Base-by-base conservation (phyloP, 2,329 filamentous ascomycete species). In the Pyrenochaeta sp. region DNA sequence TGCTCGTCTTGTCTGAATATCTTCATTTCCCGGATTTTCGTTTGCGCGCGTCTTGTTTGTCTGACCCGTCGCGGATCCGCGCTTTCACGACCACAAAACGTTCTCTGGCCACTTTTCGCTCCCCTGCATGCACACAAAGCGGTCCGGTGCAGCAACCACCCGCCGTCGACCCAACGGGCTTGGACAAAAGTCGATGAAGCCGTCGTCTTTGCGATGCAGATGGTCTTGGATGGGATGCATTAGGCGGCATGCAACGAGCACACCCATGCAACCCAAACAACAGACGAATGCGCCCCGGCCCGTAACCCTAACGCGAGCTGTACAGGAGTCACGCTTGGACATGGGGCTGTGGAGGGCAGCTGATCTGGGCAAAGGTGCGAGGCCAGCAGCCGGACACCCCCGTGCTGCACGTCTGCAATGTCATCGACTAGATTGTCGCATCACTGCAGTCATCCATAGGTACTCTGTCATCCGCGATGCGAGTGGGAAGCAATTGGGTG, bases 241-340 rank as follows among this genome's bases (percentile, higher is more conserved):
- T 54, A 61, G 55, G 48, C 57, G 59, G 58, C 50, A 44, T 39
- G 44, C 46, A 53, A 53, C 50, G 53, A 52, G 42, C 45, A 43
- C 55, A 60, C 57, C 65, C 61, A 58, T 65, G 61, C 60, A 43
- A 41, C 41, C 36, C 52, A 53, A 50, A 23, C 18, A 22, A 31
- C 27, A 39, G 35, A 23, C 55, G 55, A 60, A 45, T 47, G 60
- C 62, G 63, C 60, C 55, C 60, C 65, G 65, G 64, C 58, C 67
- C 64, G 65, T 68, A 41, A 38, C 41, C 41, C 49, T 53, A 53
- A 53, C 57, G 64, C 64, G 60, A 60, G 48, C 49, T 61, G 55
- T 48, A 41, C 42, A 47, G 46, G 31, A 47, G 60, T 65, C 60
- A 66, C 60, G 53, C 55, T 52, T 57, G 35, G 43, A 53, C 56